Evolutionary conservation across 176 grass and related monocot species (phyloP).

Genomic region (Pharus latifolius): DNA sequence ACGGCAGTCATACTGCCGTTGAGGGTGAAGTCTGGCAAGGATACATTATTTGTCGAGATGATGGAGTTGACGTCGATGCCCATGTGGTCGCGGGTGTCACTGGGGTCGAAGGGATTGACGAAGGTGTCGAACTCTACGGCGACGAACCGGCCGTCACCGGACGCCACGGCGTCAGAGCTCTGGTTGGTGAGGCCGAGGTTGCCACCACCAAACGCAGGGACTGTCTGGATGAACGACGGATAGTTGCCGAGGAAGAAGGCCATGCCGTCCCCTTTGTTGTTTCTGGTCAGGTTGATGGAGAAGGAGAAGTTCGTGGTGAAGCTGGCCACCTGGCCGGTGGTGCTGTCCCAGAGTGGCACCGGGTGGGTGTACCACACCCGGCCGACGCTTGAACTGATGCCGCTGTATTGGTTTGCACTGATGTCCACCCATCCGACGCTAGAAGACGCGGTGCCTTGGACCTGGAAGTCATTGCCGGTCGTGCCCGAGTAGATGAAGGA

Average conservation of each 20-base stretch:
- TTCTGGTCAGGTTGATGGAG: neutral
- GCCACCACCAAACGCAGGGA: neutral
- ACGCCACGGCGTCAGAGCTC: neutral
- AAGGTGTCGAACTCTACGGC: conserved; percentile 30
- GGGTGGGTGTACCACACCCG: neutral
- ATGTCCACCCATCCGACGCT: neutral
- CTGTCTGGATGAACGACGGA: neutral
- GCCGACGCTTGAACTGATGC: neutral
- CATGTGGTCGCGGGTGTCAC: neutral
- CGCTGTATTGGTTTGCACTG: neutral
- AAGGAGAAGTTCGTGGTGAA: conserved; percentile 24
- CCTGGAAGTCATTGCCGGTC: neutral
- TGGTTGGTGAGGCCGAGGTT: conserved; percentile 23
- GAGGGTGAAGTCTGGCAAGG: too few relatives aligned
- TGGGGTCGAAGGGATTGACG: neutral
- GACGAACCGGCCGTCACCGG: neutral
- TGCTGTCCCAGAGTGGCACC: conserved; percentile 10
- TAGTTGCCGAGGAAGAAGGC: conserved; percentile 30
- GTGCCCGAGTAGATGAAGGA: conserved; percentile 16
- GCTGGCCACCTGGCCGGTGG: neutral
- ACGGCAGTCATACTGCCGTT: too few relatives aligned
- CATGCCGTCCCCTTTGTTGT: conserved; percentile 3
- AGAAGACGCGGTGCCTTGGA: conserved; percentile 14
- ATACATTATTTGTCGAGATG: too few relatives aligned
- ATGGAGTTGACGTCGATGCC: conserved; percentile 34